phyloP scores from a whole-genome alignment of 106 monocot species.

The Apostasia ramifera region DNA sequence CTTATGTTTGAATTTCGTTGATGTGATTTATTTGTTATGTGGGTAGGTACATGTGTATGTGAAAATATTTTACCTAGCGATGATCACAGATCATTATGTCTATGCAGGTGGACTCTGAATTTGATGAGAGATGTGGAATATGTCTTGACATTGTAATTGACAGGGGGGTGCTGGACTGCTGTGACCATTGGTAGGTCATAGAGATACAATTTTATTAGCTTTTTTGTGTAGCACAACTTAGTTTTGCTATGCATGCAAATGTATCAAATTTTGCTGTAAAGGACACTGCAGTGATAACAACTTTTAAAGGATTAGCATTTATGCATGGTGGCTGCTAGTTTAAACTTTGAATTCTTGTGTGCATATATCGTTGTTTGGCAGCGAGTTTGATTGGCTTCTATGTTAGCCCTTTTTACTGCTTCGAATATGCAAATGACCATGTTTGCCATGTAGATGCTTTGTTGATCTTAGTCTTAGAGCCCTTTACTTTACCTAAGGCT shows the following conservation, averaged over 20 bases:
- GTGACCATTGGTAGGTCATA: conserved; percentile 79
- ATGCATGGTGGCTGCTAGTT: background rate
- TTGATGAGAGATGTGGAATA: conserved; percentile 74
- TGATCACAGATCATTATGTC: background rate
- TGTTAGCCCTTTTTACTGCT: too few relatives aligned
- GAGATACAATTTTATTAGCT: background rate
- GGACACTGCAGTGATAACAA: background rate
- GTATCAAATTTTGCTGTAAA: too few relatives aligned
- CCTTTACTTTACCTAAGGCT: too few relatives aligned
- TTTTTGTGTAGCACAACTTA: background rate
- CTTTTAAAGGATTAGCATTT: background rate
- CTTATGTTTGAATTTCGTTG: too few relatives aligned
- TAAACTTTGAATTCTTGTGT: background rate
- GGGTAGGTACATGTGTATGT: background rate
- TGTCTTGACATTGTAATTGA: conserved; percentile 84
- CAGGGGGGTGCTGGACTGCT: conserved; percentile 85
- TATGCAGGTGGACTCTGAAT: conserved; percentile 50
- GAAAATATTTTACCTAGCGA: background rate
- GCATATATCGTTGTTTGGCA: background rate
- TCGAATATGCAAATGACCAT: too few relatives aligned
- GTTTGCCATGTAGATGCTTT: too few relatives aligned
- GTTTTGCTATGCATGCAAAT: background rate
- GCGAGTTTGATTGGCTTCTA: background rate
- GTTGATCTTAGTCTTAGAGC: too few relatives aligned
- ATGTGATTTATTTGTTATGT: too few relatives aligned